Conservation (phyloP, 192 early-diverging fungal genomes). For the Funneliformis mosseae region DNA sequence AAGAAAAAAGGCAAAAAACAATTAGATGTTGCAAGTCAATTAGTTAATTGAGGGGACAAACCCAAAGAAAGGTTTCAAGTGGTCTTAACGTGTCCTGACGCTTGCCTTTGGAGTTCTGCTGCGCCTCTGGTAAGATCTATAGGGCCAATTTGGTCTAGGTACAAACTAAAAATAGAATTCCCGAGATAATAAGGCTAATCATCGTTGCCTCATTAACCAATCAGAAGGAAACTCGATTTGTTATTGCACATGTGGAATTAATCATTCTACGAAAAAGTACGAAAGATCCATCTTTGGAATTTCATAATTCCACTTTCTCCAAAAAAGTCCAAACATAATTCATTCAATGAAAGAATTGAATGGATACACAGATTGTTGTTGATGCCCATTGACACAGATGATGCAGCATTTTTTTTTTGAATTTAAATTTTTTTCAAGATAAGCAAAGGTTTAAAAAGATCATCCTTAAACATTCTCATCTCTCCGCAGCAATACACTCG, state of each 20-base stretch:
- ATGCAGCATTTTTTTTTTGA: too few relatives aligned
- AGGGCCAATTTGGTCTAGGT: neutral
- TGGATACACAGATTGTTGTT: neutral
- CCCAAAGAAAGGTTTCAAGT: neutral
- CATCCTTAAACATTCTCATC: too few relatives aligned
- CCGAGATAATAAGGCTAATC: neutral
- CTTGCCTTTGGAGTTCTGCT: neutral
- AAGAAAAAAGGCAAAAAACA: too few relatives aligned
- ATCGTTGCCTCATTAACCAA: neutral
- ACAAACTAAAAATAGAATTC: neutral
- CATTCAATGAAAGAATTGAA: neutral
- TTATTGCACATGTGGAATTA: neutral
- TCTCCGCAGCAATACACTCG: too few relatives aligned
- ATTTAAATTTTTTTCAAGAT: too few relatives aligned
- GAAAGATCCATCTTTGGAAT: neutral
- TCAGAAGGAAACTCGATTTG: neutral
- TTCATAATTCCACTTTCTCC: neutral
- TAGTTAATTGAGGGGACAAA: neutral
- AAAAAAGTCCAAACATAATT: neutral
- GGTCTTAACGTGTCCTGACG: neutral
- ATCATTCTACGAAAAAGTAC: neutral
- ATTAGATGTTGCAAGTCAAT: too few relatives aligned
- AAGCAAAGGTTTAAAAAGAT: too few relatives aligned
- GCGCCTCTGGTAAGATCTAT: neutral
- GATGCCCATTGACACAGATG: neutral